Evolutionary conservation across 805 yeast genomes (phyloP).

Genomic region (Kuraishia ogatae): DNA sequence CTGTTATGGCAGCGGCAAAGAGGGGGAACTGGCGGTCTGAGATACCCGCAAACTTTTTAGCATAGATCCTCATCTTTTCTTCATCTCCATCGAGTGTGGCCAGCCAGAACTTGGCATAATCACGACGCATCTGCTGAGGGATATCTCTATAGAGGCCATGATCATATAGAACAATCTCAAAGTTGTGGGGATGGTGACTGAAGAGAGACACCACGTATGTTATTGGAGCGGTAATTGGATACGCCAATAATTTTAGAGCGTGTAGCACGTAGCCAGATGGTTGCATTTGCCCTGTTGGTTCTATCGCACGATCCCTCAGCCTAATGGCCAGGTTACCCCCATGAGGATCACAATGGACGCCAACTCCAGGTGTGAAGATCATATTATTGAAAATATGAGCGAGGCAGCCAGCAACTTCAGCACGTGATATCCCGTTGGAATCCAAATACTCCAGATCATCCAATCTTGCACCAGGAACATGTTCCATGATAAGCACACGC

Average conservation of each 20-base stretch:
- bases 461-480: conserved; percentile 69
- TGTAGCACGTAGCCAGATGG: conserved; percentile 12
- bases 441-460: conserved; percentile 67
- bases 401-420: conserved; percentile 75
- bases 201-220: background rate
- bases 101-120: conserved; percentile 89
- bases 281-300: conserved; percentile 11
- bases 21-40: conserved; percentile 70
- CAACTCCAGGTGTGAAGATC: conserved; percentile 90
- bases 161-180: conserved; percentile 87
- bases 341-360: conserved; percentile 96
- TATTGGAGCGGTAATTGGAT: background rate
- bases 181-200: conserved; percentile 41
- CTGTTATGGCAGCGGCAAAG: conserved; percentile 91
- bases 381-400: conserved; percentile 88
- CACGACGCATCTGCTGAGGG: conserved; percentile 64
- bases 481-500: conserved; percentile 84
- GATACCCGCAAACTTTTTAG: conserved; percentile 72
- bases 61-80: conserved; percentile 60
- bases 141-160: conserved; percentile 91
- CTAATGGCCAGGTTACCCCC: conserved; percentile 93
- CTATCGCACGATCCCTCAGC: conserved; percentile 9
- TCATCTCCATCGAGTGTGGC: conserved; percentile 70
- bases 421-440: conserved; percentile 54
- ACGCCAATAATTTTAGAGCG: background rate